Base-by-base conservation (phyloP, 2,329 filamentous ascomycete species). In the Ophiocordyceps polyrhachis-furcata region DNA sequence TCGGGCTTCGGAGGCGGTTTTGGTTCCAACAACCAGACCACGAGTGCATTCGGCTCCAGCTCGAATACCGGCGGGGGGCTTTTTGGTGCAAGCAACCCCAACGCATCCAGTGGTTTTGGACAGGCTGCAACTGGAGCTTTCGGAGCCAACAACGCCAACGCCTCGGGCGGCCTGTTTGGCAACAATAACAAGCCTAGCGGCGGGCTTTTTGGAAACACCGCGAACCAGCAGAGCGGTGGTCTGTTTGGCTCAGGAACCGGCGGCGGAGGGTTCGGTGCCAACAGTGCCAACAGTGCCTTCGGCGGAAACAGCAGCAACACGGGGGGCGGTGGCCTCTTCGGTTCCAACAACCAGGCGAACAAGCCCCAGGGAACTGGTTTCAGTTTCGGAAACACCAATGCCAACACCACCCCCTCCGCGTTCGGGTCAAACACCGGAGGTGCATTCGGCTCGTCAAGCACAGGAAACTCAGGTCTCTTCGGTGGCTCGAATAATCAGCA, bases 1-100 rank as follows among this genome's bases (percentile, higher is more conserved):
- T 70, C 69, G 19, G 61, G 61, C 42, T 69, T 74, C 52, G 67
- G 69, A 9, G 71, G 71, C 49, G 72, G 71, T 25, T 72, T 72
- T 45, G 67, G 68, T 25, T 49, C 62, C 31, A 65, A 53, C 47
- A 59, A 58, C 49, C 53, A 53, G 43, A 49, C 56, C 13, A 48
- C 51, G 23, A 57, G 64, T 49, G 67, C 64, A 12, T 78, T 78
- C 51, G 73, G 74, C 4, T 31, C n/a, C 3, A 19, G 25, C 44
- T 43, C 57, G 15, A 53, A 47, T 45, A 58, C 56, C 9, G 51
- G 56, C 23, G 55, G 59, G 20, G 60, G 62, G 19, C 44, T 67
- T 13, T 69, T 69, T 45, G 63, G 59, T 4, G 17, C 44, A 12
- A 40, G 38, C 45, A 55, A 51, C 37, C 55, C 61, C 14, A 53